Evolutionary conservation across 495 filamentous ascomycete species (phyloP), one percentile per base, ranked within the genome.

Genomic region (Aspergillus taichungensis): DNA sequence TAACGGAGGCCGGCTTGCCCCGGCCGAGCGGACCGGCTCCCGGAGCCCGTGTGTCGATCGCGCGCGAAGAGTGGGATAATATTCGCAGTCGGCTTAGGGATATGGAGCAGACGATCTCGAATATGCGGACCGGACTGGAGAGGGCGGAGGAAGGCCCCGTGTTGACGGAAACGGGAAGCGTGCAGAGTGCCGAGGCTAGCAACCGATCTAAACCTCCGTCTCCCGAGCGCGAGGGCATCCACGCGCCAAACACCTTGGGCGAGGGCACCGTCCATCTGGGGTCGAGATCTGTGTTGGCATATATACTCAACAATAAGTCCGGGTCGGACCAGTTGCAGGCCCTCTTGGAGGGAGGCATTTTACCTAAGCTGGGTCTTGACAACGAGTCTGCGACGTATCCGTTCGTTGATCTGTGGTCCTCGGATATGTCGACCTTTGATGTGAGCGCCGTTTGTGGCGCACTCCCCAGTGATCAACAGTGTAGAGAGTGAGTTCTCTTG

Each of bases 331-430:
- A 80, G 73, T 68, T 80, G 30, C 77, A 74, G 31, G 78, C 75
- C 14, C 67, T 89, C 13, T 56, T 90, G 39, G 79, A 87, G 54
- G 83, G 84, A 41, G 85, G 82, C 50, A 87, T 92, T 62, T 69
- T 88, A 32, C 85, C 86, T 5, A 83, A 90, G 27, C 73, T 92
- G 31, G 87, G 85, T 9, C 75, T 92, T 12, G 86, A 91, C 55
- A 88, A 88, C 49, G 85, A 88, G 45, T 76, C 74, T 30, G 84
- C 86, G 24, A 87, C 86, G 14, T 92, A 90, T 62, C 87, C 87
- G 13, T 83, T 92, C 52, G 72, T 80, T 8, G 77, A 79, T 51
- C 55, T 82, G 29, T 82, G 77, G 77, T 69, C 74, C 2, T 73
- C 74, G 0, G 72, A 78, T 47, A 87, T 87, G 73, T 85, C 84